Conservation (phyloP, 306 rosid genomes). For the Neltuma alba region DNA sequence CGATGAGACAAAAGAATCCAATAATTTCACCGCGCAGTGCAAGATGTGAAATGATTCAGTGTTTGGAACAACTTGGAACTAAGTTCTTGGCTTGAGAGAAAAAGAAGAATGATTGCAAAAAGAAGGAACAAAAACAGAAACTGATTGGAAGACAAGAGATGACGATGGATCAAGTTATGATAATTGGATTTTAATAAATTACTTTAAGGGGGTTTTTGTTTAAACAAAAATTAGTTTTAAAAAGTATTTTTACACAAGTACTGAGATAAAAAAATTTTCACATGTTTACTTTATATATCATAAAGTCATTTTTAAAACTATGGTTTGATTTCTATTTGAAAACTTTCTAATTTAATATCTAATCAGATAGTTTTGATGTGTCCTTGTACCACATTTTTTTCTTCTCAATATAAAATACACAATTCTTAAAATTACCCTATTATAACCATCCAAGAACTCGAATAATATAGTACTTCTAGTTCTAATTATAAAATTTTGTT, state of each 20-base stretch:
- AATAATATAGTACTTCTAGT: too few relatives aligned
- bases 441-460: background rate
- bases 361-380: background rate
- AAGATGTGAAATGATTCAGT: background rate
- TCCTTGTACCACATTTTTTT: too few relatives aligned
- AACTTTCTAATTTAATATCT: too few relatives aligned
- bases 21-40: background rate
- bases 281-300: too few relatives aligned
- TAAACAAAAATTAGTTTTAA: too few relatives aligned
- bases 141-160: background rate
- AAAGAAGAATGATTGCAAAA: background rate
- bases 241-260: too few relatives aligned
- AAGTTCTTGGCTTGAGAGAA: background rate
- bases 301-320: too few relatives aligned
- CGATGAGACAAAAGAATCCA: background rate
- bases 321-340: too few relatives aligned
- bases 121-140: background rate
- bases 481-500: too few relatives aligned
- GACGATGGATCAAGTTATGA: background rate
- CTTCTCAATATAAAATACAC: background rate
- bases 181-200: background rate
- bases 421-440: background rate
- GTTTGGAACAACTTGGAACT: background rate
- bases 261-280: too few relatives aligned
- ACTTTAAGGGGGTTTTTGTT: too few relatives aligned